Base-by-base conservation (phyloP, 2,329 filamentous ascomycete species). In the Aspergillus ochraceoroseus region DNA sequence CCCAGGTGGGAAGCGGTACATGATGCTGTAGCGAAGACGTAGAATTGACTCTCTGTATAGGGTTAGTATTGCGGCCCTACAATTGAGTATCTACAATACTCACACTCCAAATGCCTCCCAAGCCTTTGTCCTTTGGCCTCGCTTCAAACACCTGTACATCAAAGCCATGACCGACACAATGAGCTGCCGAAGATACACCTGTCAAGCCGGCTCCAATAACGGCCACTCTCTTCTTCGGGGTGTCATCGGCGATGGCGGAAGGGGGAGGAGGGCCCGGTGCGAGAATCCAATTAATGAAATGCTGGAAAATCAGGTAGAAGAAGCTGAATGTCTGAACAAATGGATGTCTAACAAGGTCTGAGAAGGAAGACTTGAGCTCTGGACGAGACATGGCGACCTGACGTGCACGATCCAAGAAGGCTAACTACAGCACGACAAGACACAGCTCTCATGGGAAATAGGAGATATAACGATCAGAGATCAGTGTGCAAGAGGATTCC, bases 131-230 rank as follows among this genome's bases (percentile, higher is more conserved):
- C 48, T 79, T 71, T 3, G 72, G 64, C 1, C 83, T 83, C 5
- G 79, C 77, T 59, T 94, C 87, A 50, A 94, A 94, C 26, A 94
- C 77, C 13, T 76, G 74, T 5, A 87, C 83, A 47, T 92, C 85
- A 51, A 90, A 90, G 30, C 86, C 86, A 76, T 92, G 85, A 1
- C 87, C 87, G 23, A 89, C 79, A 57, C 85, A 88, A 60, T 94
- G 87, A 1, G 85, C 80, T 0, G 87, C 87, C 5, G 85, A 79
- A 1, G 85, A 86, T 2, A 92, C 80, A 26, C 77, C 77, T 3
- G 87, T 92, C 39, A 94, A 71, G 1, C 83, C 82, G 18, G 82
- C 79, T 2, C 83, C 82, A 49, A 87, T 80, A 20, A 86, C 70
- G 2, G 82, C 83, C 41, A 87, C 72, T 44, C 75, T 80, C 9